These are phyloP conservation scores for Macrophomina phaseolina DNA, from an alignment of 2,329 filamentous ascomycete species.

Conservation along the genomic window DNA sequence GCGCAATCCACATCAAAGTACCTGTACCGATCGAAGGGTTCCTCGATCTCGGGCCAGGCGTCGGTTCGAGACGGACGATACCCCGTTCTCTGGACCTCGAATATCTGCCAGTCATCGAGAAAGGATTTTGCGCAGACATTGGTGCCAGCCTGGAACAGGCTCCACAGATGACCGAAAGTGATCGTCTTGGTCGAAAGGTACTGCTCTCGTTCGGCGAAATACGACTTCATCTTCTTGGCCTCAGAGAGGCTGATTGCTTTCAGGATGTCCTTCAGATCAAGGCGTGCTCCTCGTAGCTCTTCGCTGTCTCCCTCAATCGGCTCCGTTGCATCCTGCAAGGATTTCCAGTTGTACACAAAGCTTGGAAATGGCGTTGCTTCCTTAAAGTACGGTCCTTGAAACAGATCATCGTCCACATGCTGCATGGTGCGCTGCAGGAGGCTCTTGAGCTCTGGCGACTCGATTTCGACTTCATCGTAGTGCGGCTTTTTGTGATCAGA, in stretches of 20 bases:
- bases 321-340: slow-evolving; percentile 9
- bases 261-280: slow-evolving; percentile 19
- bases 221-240: neutral
- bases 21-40: neutral
- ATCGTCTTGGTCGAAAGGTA: slow-evolving; percentile 17
- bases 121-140: slow-evolving; percentile 24
- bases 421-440: neutral
- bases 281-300: slow-evolving; percentile 9
- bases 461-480: slow-evolving; percentile 27
- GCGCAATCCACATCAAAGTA: neutral
- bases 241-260: neutral
- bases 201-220: slow-evolving; percentile 24
- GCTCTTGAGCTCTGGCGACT: slow-evolving; percentile 25
- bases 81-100: slow-evolving; percentile 8
- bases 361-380: slow-evolving; percentile 17
- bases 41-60: neutral
- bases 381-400: neutral
- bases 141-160: slow-evolving; percentile 17
- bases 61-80: neutral
- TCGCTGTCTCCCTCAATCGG: slow-evolving; percentile 13
- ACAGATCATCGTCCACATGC: slow-evolving; percentile 1
- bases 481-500: slow-evolving; percentile 6
- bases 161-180: slow-evolving; percentile 26
- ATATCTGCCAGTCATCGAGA: slow-evolving; percentile 26
- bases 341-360: slow-evolving; percentile 25